Evolutionary conservation across 202 grass and related monocot genomes (phyloP), one percentile per base, ranked within the genome.

Genomic region (Digitaria exilis): DNA sequence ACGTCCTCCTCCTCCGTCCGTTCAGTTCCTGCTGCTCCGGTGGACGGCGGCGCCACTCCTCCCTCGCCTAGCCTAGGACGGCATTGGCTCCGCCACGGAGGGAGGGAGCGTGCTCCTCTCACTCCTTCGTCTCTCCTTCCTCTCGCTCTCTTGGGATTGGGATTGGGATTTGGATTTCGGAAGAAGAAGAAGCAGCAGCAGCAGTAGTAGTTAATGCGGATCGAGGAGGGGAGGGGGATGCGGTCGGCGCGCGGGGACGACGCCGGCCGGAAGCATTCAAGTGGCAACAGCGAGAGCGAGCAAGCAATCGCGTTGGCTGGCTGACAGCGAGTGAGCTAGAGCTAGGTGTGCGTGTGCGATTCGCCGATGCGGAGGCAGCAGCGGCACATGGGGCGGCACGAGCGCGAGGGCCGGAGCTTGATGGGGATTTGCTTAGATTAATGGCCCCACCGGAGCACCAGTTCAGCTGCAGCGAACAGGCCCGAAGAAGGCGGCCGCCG

Each of bases 121-220:
- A 1, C 45, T 13, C 55, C 0, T 16, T 15, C 21, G 30, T 22
- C 71, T 24, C 71, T 37, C 31, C n/a, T n/a, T 56, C 32, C 37
- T 7, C 37, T 39, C n/a, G n/a, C n/a, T n/a, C n/a, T n/a, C n/a
- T n/a, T n/a, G n/a, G n/a, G n/a, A n/a, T 39, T 50, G 52, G 51
- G n/a, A 25, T 41, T 2, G 55, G 21, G 22, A 29, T 29, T 41
- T 6, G 75, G 50, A 26, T 24, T 59, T 14, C 1, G 22, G 22
- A 26, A 0, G 45, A 39, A 39, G 35, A 2, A 37, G 35, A 3
- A 37, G 37, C 37, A 39, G 63, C 31, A 39, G n/a, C n/a, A n/a
- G n/a, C n/a, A n/a, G n/a, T n/a, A n/a, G 34, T 46, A 73, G 46
- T 88, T 83, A 88, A 78, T 83, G 86, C 66, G 86, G 65, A 65